Conservation (phyloP, 495 filamentous ascomycete species). For the Penicillium taxi region DNA sequence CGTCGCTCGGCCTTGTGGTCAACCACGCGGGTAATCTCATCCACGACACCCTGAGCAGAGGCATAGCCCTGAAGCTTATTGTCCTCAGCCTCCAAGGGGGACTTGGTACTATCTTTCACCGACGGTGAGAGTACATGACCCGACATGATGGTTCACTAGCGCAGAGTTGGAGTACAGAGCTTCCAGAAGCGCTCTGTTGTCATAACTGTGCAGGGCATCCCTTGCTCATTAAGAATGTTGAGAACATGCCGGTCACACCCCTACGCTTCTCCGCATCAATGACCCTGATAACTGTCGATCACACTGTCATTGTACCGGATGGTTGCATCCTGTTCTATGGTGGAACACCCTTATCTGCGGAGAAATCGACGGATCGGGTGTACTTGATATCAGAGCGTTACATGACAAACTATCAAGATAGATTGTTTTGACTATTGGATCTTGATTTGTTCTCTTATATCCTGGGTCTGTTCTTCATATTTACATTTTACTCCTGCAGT, state of each 20-base stretch:
- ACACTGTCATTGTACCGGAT: slow-evolving; percentile 1
- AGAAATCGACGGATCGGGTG: background rate
- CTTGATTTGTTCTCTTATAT: too few relatives aligned
- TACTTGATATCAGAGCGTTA: too few relatives aligned
- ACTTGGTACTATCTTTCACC: slow-evolving; percentile 17
- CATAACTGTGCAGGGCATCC: slow-evolving; percentile 8
- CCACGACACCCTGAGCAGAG: slow-evolving; percentile 23
- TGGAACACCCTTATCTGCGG: background rate
- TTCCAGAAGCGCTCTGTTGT: slow-evolving; percentile 1
- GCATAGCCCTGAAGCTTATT: slow-evolving; percentile 22
- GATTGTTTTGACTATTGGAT: too few relatives aligned
- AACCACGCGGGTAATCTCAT: slow-evolving; percentile 31
- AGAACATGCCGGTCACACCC: slow-evolving; percentile 16
- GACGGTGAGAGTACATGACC: slow-evolving; percentile 3
- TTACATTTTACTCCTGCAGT: too few relatives aligned
- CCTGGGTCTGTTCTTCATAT: too few relatives aligned
- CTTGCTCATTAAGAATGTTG: slow-evolving; percentile 19
- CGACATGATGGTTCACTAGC: slow-evolving; percentile 8
- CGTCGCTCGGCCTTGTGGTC: slow-evolving; percentile 49
- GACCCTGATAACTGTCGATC: slow-evolving; percentile 6
- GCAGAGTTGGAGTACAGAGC: background rate
- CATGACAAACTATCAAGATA: too few relatives aligned
- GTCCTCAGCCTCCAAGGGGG: slow-evolving; percentile 20
- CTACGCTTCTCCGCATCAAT: slow-evolving; percentile 21
- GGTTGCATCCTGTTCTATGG: slow-evolving; percentile 15